Conservation (phyloP, 805 yeast species). For the Scheffersomyces coipomensis region DNA sequence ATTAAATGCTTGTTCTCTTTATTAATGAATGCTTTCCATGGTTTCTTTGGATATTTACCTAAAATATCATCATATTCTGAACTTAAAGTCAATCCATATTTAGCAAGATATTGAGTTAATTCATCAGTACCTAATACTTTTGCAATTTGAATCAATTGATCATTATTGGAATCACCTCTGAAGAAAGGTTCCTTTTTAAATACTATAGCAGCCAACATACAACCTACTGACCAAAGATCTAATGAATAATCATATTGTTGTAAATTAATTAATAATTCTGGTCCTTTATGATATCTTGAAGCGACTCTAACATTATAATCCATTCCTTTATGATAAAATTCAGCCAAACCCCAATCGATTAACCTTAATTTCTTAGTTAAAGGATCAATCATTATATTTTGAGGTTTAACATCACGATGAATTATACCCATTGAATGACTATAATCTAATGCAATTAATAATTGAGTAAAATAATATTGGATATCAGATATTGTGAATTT, state of each 20-base stretch:
- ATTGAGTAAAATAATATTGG: slow-evolving; percentile 77
- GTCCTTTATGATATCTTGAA: slow-evolving; percentile 90
- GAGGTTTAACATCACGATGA: slow-evolving; percentile 96
- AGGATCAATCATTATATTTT: slow-evolving; percentile 93
- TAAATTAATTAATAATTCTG: slow-evolving; percentile 82
- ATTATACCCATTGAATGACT: slow-evolving; percentile 94
- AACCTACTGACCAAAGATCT: slow-evolving; percentile 93
- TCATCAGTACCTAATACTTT: slow-evolving; percentile 86
- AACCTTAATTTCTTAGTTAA: slow-evolving; percentile 64
- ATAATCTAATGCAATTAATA: slow-evolving; percentile 81
- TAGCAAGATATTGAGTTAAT: slow-evolving; percentile 62
- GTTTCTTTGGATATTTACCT: slow-evolving; percentile 70
- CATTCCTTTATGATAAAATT: slow-evolving; percentile 84
- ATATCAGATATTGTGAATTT: slow-evolving; percentile 73
- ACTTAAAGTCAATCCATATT: slow-evolving; percentile 70
- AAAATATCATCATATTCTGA: slow-evolving; percentile 72
- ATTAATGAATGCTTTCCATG: slow-evolving; percentile 82
- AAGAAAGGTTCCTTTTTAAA: slow-evolving; percentile 91
- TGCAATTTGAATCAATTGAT: slow-evolving; percentile 87
- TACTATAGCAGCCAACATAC: slow-evolving; percentile 86
- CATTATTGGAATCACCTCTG: slow-evolving; percentile 87
- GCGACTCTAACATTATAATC: slow-evolving; percentile 94
- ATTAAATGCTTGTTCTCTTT: slow-evolving; percentile 67
- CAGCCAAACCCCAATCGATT: slow-evolving; percentile 96
- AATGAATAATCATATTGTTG: slow-evolving; percentile 88